These are phyloP conservation scores for Dendrobium nobile DNA, from an alignment of 106 monocot species.

Conservation along the genomic window DNA sequence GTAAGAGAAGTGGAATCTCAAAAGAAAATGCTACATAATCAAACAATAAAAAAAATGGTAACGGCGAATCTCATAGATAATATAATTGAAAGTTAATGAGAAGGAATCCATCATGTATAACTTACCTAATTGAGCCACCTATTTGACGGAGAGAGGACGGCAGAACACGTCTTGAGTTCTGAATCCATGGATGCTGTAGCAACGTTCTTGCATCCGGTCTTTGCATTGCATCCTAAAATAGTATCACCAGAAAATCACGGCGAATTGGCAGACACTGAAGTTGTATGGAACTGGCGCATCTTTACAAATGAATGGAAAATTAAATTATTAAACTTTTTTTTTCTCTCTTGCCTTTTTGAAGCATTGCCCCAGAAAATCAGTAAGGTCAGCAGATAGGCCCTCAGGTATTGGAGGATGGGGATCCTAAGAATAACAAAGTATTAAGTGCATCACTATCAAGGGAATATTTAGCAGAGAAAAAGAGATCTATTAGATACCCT, in stretches of 20 bases:
- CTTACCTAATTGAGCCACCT: conserved; percentile 57
- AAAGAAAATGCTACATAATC: background rate
- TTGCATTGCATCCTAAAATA: conserved; percentile 91
- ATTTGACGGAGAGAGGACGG: conserved; percentile 63
- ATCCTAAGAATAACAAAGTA: conserved; percentile 46
- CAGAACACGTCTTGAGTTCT: conserved; percentile 76
- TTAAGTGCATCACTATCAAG: background rate
- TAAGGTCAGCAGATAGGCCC: conserved; percentile 77
- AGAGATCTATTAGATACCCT: background rate
- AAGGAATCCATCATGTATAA: background rate
- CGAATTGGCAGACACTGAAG: background rate
- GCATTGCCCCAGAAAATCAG: conserved; percentile 93
- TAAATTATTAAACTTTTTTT: background rate
- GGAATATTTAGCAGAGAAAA: background rate
- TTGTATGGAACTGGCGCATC: background rate
- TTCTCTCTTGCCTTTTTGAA: conserved; percentile 66
- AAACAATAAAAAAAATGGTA: background rate
- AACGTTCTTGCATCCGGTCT: conserved; percentile 96
- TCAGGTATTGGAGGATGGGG: conserved; percentile 91
- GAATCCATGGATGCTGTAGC: conserved; percentile 87
- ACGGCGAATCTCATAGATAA: background rate
- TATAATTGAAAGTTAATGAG: background rate
- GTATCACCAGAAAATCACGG: conserved; percentile 6
- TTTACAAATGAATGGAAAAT: background rate
- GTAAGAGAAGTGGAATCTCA: background rate